These are phyloP conservation scores for Biscogniauxia sp. DNA, from an alignment of 2,329 filamentous ascomycete genomes.

Conservation along the genomic window DNA sequence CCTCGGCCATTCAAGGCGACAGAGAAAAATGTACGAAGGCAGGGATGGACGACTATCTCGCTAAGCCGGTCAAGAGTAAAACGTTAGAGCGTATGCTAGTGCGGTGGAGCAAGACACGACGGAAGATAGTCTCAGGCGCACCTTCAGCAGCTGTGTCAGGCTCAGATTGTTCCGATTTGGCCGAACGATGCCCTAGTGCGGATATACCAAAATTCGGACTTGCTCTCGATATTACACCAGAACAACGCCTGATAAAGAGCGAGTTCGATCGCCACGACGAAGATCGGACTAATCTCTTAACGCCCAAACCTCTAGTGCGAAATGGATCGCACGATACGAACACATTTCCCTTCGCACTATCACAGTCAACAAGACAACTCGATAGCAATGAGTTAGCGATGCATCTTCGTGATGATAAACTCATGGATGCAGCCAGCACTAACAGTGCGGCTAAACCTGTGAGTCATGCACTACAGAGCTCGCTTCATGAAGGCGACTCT, in stretches of 20 bases:
- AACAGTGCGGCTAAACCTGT: conserved; percentile 24
- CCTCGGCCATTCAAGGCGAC: conserved; percentile 74
- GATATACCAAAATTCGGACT: conserved; percentile 22
- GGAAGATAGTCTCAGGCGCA: conserved; percentile 16
- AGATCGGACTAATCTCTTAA: conserved; percentile 28
- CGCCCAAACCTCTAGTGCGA: conserved; percentile 38
- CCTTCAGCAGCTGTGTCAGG: conserved; percentile 27
- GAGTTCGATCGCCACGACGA: conserved; percentile 14
- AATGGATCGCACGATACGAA: conserved; percentile 37
- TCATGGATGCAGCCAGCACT: conserved; percentile 46
- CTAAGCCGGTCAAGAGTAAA: conserved; percentile 70
- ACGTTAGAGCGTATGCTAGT: conserved; percentile 69
- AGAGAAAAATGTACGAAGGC: conserved; percentile 69
- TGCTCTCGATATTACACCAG: conserved; percentile 12
- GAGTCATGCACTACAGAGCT: conserved; percentile 8
- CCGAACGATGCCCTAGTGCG: conserved; percentile 37
- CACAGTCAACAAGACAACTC: conserved; percentile 31
- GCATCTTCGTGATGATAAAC: conserved; percentile 45
- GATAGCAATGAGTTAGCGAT: conserved; percentile 38
- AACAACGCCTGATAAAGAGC: conserved; percentile 9
- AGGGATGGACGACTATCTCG: conserved; percentile 74
- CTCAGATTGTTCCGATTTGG: conserved; percentile 47
- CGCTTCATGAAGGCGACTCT: conserved; percentile 40
- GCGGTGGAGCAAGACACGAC: conserved; percentile 56
- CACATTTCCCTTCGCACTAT: conserved; percentile 41